Conservation (phyloP, 2,329 filamentous ascomycete genomes). For the Botrytis galanthina region DNA sequence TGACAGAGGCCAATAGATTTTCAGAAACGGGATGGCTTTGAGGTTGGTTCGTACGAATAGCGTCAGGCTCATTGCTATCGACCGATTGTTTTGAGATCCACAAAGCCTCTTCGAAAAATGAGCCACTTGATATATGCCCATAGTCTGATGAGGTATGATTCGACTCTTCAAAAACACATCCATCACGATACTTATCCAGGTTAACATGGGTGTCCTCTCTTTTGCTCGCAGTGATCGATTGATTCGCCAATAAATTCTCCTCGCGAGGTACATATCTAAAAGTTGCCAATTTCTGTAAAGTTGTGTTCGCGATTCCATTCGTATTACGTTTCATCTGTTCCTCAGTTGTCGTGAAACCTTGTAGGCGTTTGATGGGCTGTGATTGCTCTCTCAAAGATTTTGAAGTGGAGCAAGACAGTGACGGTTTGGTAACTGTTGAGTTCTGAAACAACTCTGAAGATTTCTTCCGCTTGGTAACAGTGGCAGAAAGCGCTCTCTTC, state of each 20-base stretch:
- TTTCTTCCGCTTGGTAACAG: constrained; percentile 14
- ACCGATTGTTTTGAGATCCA: constrained; percentile 19
- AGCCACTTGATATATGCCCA: constrained; percentile 1
- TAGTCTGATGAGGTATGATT: constrained; percentile 12
- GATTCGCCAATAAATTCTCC: not conserved
- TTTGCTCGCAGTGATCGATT: not conserved
- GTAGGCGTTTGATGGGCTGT: constrained; percentile 24
- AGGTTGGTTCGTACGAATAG: not conserved
- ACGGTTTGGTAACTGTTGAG: constrained; percentile 31
- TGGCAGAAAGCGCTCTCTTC: constrained; percentile 18
- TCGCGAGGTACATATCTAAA: constrained; percentile 20
- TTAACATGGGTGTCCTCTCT: not conserved
- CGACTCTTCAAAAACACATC: not conserved
- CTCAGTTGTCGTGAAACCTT: constrained; percentile 35
- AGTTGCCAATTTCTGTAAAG: constrained; percentile 18
- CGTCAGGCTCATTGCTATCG: not conserved
- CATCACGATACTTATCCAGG: not conserved
- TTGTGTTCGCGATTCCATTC: constrained; percentile 20
- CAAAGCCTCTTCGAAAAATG: constrained; percentile 24
- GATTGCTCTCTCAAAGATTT: constrained; percentile 14
- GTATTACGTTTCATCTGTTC: constrained; percentile 20
- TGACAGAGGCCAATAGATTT: not conserved
- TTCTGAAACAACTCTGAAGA: constrained; percentile 28
- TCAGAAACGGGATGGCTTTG: not conserved
- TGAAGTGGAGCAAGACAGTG: not conserved